These are phyloP conservation scores for Pleurostoma richardsiae DNA, from an alignment of 2,329 filamentous ascomycete species.

Conservation along the genomic window DNA sequence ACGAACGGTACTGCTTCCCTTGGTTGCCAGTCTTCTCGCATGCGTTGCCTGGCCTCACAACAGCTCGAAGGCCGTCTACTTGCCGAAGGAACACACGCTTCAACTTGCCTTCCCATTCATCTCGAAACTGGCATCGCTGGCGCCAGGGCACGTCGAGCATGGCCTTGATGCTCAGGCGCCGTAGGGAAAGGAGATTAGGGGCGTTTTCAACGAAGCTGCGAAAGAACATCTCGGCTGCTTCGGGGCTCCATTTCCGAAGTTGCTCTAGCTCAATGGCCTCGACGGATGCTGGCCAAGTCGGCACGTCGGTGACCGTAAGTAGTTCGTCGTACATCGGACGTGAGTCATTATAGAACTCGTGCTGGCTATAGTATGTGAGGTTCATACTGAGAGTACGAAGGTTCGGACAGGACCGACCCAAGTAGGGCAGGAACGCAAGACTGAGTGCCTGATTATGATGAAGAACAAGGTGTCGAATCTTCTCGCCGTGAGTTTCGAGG, in stretches of 20 bases:
- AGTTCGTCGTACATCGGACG: slow-evolving; percentile 70
- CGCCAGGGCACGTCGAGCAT: slow-evolving; percentile 81
- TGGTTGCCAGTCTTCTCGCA: background rate
- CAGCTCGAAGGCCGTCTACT: slow-evolving; percentile 1
- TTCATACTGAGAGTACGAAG: slow-evolving; percentile 72
- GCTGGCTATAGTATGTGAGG: slow-evolving; percentile 69
- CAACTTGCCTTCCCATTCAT: slow-evolving; percentile 70
- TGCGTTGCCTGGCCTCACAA: background rate
- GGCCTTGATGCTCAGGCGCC: slow-evolving; percentile 66
- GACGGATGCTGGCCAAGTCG: slow-evolving; percentile 72
- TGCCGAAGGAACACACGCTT: slow-evolving; percentile 58
- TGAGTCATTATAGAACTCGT: slow-evolving; percentile 63
- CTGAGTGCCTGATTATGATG: slow-evolving; percentile 77
- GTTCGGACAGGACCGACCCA: slow-evolving; percentile 64
- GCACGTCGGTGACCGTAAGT: slow-evolving; percentile 58
- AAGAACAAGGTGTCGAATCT: slow-evolving; percentile 64
- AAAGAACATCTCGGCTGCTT: slow-evolving; percentile 72
- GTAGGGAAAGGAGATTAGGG: slow-evolving; percentile 58
- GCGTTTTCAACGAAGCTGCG: slow-evolving; percentile 72
- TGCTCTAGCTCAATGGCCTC: slow-evolving; percentile 70
- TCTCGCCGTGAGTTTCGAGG: slow-evolving; percentile 59
- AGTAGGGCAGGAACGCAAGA: slow-evolving; percentile 64
- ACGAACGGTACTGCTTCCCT: background rate
- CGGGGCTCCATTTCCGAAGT: slow-evolving; percentile 67
- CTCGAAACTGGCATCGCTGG: slow-evolving; percentile 72